Evolutionary conservation across 768 basidiomycete genomes (phyloP).

Genomic region (Lactarius psammicola): DNA sequence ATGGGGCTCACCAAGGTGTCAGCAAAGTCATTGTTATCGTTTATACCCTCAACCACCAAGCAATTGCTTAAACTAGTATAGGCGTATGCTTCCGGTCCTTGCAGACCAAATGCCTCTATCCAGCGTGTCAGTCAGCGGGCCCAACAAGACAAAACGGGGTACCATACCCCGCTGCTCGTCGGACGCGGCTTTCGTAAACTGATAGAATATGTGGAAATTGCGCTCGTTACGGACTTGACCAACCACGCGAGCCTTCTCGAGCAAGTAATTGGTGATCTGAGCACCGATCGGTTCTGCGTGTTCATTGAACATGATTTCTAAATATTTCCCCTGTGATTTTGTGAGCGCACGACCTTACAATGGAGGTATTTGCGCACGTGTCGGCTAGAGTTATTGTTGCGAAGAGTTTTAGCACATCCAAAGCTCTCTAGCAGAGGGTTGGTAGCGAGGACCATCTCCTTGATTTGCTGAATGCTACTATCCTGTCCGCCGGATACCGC

Average conservation of each 20-base stretch:
- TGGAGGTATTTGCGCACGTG: constrained; percentile 61
- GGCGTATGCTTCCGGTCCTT: constrained; percentile 93
- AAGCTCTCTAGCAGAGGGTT: constrained; percentile 98
- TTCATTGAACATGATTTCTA: constrained; percentile 98
- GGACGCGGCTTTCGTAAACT: constrained; percentile 95
- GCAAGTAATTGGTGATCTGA: constrained; percentile 95
- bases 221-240: constrained; percentile 96
- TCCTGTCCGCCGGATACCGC: constrained; percentile 89
- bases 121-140: constrained; percentile 13
- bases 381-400: constrained; percentile 98
- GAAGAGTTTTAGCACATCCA: constrained; percentile 96
- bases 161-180: constrained; percentile 80
- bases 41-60: constrained; percentile 84
- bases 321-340: constrained; percentile 81
- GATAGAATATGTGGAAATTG: constrained; percentile 99
- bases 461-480: constrained; percentile 93
- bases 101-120: constrained; percentile 88
- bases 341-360: constrained; percentile 29
- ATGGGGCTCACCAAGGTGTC: constrained; percentile 74
- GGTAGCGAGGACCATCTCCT: constrained; percentile 99
- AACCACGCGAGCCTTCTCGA: constrained; percentile 96
- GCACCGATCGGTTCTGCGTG: constrained; percentile 94
- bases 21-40: constrained; percentile 82
- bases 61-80: constrained; percentile 94
- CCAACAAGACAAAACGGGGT: background rate